Conservation (phyloP, 345 rosid genomes). For the Passiflora organensis region DNA sequence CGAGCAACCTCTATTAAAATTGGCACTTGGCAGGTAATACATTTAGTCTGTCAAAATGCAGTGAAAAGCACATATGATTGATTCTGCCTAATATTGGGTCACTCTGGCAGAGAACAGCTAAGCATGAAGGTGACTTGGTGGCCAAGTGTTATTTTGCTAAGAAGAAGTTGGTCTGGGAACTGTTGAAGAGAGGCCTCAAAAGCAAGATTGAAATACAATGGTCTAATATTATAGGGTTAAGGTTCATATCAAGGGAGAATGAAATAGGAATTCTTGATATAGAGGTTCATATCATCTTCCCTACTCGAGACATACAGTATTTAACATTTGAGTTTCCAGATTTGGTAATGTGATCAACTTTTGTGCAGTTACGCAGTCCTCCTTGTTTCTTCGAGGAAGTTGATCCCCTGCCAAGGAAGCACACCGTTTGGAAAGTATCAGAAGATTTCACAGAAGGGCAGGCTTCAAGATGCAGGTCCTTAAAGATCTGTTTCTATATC, state of each 20-base stretch:
- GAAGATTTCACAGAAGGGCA: constrained; percentile 42
- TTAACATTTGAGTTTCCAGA: background rate
- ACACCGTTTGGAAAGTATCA: constrained; percentile 36
- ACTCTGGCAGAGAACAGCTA: constrained; percentile 25
- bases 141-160: constrained; percentile 60
- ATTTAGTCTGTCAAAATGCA: background rate
- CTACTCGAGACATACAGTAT: background rate
- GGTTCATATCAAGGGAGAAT: constrained; percentile 14
- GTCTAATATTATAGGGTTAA: constrained; percentile 30
- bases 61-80: background rate
- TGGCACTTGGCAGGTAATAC: constrained; percentile 44
- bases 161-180: constrained; percentile 61
- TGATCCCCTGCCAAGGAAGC: constrained; percentile 40
- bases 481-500: background rate
- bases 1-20: constrained; percentile 29
- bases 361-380: constrained; percentile 28
- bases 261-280: constrained; percentile 26
- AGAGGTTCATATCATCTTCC: constrained; percentile 19
- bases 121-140: constrained; percentile 38
- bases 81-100: background rate
- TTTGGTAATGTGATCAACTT: background rate
- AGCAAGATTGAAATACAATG: constrained; percentile 38
- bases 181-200: constrained; percentile 30
- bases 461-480: constrained; percentile 41
- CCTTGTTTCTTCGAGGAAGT: constrained; percentile 36